phyloP scores from a whole-genome alignment of 306 rosid genomes.

The Cucumis melo region DNA sequence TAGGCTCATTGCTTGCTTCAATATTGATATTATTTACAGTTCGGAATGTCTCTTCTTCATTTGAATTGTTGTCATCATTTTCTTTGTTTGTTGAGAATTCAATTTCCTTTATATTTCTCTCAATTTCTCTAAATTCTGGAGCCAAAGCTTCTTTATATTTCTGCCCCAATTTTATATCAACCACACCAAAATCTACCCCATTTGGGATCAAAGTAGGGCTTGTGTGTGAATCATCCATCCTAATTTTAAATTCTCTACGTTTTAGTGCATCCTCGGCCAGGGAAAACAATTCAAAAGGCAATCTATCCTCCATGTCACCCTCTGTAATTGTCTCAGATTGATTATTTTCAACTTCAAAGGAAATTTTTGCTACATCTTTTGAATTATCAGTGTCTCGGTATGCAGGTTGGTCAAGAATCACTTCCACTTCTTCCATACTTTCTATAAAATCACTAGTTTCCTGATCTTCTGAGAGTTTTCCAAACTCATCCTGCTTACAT shows the following conservation, averaged over 20 bases:
- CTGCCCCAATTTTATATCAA: conserved; percentile 21
- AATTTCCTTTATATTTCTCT: conserved; percentile 19
- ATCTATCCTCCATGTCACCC: conserved; percentile 19
- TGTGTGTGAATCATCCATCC: conserved; percentile 21
- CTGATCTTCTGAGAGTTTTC: conserved; percentile 15
- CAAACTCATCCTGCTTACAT: conserved; percentile 27
- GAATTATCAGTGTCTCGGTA: conserved; percentile 22
- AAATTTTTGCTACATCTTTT: conserved; percentile 12
- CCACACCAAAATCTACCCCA: conserved; percentile 16
- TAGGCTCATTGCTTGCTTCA: conserved; percentile 26
- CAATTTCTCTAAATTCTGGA: conserved; percentile 18
- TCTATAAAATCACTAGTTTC: conserved; percentile 17
- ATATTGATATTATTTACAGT: conserved; percentile 13
- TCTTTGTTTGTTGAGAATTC: conserved; percentile 24
- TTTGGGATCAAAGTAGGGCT: conserved; percentile 8
- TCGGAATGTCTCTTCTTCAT: conserved; percentile 24
- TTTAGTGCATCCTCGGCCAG: conserved; percentile 19
- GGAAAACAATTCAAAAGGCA: conserved; percentile 22
- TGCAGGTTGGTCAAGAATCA: conserved; percentile 12
- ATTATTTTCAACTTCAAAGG: conserved; percentile 21
- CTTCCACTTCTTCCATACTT: conserved; percentile 18
- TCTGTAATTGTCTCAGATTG: conserved; percentile 15
- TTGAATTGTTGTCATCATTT: conserved; percentile 17
- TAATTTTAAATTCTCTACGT: conserved; percentile 15
- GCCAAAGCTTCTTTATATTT: conserved; percentile 30